Conservation (phyloP, 805 yeast genomes). For the Candida qinlingensis region DNA sequence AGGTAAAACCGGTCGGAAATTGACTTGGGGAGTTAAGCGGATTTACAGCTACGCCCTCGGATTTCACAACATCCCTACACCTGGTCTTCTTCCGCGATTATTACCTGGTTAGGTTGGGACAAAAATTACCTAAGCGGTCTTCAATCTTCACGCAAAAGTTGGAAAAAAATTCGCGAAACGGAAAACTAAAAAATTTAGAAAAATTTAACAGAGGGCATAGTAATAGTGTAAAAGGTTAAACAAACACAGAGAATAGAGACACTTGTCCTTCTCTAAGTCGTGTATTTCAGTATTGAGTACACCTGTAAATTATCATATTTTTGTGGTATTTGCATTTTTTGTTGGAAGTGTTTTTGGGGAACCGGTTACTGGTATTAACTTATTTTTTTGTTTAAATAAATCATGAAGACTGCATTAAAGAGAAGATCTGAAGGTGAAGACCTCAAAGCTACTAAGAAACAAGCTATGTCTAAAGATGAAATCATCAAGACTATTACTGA, state of each 20-base stretch:
- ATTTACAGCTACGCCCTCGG: background rate
- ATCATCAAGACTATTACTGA: constrained; percentile 15
- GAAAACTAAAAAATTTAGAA: constrained; percentile 7
- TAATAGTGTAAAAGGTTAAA: background rate
- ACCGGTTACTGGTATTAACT: no score
- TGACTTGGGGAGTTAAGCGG: background rate
- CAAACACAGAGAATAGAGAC: constrained; percentile 13
- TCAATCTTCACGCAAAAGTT: constrained; percentile 13
- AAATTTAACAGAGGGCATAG: constrained; percentile 2
- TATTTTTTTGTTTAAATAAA: background rate
- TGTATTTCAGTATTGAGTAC: no score
- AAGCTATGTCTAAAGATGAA: constrained; percentile 17
- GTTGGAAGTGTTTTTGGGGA: no score
- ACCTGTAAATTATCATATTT: no score
- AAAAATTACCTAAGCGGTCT: constrained; percentile 9
- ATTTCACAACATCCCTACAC: no score
- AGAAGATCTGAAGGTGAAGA: constrained; percentile 19
- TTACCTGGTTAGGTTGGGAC: background rate
- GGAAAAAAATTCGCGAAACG: no score
- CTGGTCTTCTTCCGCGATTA: no score
- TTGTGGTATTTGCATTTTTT: no score
- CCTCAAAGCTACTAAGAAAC: constrained; percentile 15
- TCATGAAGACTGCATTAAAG: constrained; percentile 3
- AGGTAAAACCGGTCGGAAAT: no score
- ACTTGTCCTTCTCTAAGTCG: background rate